Percentiles rank a stretch among this genome's conserved stretches.
These are phyloP conservation scores for Macadamia tetraphylla DNA, from an alignment of 164 flowering plant species.

Conservation along the genomic window DNA sequence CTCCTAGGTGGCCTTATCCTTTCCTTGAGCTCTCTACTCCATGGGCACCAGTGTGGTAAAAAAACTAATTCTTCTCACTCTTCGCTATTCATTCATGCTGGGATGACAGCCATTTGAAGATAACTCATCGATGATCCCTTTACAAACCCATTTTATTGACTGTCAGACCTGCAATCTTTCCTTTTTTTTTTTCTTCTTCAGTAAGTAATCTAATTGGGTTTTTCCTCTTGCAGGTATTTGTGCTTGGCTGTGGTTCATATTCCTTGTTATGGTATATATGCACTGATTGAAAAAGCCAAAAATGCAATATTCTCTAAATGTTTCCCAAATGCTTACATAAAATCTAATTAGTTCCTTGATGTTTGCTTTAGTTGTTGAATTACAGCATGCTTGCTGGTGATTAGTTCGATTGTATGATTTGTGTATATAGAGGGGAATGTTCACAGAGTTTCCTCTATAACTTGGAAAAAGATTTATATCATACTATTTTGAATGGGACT, in stretches of 20 bases:
- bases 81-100: too few species aligned
- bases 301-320: conserved; percentile 31
- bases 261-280: conserved; percentile 49
- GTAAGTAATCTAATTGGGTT: background rate
- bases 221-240: conserved; percentile 43
- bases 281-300: conserved; percentile 35
- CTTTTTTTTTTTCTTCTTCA: background rate
- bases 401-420: background rate
- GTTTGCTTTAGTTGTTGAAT: background rate
- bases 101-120: too few species aligned
- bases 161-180: too few species aligned
- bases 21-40: conserved; percentile 65
- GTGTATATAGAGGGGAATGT: background rate
- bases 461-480: too few species aligned
- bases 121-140: too few species aligned
- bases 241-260: conserved; percentile 49
- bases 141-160: too few species aligned
- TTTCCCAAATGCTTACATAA: conserved; percentile 44
- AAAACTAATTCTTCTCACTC: background rate
- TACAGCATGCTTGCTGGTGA: background rate
- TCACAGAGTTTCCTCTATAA: background rate
- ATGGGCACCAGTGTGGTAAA: conserved; percentile 84
- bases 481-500: too few species aligned
- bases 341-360: conserved; percentile 15
- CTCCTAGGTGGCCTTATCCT: conserved; percentile 88